Percentiles rank a stretch among this genome's conserved stretches.
These are phyloP conservation scores for Podospora pseudoanserina DNA, from an alignment of 495 filamentous ascomycete genomes.

Conservation along the genomic window DNA sequence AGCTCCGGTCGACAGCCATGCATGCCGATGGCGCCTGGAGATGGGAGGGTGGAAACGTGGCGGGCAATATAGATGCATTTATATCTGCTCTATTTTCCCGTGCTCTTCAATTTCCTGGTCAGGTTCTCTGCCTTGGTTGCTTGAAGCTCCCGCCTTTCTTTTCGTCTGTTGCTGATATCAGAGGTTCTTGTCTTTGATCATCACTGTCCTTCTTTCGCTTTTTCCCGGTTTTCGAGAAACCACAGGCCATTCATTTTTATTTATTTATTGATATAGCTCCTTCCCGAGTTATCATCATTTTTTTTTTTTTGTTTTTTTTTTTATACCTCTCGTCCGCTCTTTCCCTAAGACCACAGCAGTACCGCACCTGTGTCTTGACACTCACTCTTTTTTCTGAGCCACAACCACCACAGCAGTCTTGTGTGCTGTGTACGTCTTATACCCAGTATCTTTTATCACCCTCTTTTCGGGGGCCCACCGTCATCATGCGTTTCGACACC, in stretches of 20 bases:
- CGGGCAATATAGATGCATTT: conserved; percentile 6
- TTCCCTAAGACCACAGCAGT: neutral
- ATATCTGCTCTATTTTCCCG: conserved; percentile 1
- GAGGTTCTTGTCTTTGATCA: conserved; percentile 6
- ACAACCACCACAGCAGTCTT: neutral
- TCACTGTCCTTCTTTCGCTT: conserved; percentile 2
- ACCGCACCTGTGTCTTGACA: neutral
- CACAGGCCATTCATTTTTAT: conserved; percentile 2
- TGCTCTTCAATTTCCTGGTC: neutral
- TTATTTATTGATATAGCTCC: neutral
- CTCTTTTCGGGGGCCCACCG: neutral
- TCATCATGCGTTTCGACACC: conserved; percentile 21
- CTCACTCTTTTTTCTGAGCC: conserved; percentile 1
- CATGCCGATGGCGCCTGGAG: neutral
- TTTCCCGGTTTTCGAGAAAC: conserved; percentile 1
- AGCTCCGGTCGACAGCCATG: neutral
- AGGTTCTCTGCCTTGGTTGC: neutral
- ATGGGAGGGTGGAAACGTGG: neutral
- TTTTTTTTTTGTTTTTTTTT: neutral
- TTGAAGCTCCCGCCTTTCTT: conserved; percentile 7
- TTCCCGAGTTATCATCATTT: neutral
- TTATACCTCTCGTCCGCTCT: neutral
- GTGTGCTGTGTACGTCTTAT: neutral
- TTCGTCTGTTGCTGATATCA: neutral
- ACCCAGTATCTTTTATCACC: neutral